Evolutionary conservation across 2,329 filamentous ascomycete genomes (phyloP).

Genomic region (Talaromyces funiculosus): DNA sequence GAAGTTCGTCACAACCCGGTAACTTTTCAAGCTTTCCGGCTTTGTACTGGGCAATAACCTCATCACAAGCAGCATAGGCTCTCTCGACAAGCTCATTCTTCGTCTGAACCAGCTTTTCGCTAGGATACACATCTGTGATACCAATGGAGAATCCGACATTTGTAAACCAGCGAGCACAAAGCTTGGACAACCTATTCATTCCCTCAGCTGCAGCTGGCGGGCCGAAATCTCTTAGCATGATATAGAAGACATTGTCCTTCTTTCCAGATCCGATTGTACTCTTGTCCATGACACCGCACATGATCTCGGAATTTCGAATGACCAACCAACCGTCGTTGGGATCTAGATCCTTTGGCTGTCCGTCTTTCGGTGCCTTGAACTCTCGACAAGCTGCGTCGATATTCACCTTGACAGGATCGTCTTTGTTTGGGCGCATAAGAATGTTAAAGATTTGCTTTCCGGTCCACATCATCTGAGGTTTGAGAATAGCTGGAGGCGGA

Average conservation of each 20-base stretch:
- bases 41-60: conserved; percentile 76
- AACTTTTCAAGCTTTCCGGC: conserved; percentile 76
- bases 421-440: conserved; percentile 79
- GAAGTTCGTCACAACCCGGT: conserved; percentile 82
- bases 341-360: conserved; percentile 56
- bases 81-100: conserved; percentile 71
- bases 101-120: conserved; percentile 60
- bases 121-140: conserved; percentile 88
- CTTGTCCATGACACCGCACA: conserved; percentile 98
- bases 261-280: conserved; percentile 94
- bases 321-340: conserved; percentile 86
- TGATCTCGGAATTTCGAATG: conserved; percentile 91
- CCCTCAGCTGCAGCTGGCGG: conserved; percentile 79
- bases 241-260: conserved; percentile 96
- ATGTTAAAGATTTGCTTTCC: conserved; percentile 96
- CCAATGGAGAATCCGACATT: conserved; percentile 95
- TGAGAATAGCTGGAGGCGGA: conserved; percentile 78
- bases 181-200: conserved; percentile 89
- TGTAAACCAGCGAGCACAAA: conserved; percentile 81
- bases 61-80: conserved; percentile 75
- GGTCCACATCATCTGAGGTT: conserved; percentile 85
- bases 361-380: conserved; percentile 46
- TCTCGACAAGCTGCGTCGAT: conserved; percentile 87
- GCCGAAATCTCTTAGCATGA: conserved; percentile 91
- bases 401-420: conserved; percentile 79